These are phyloP conservation scores for Dimargaris xerosporica DNA, from an alignment of 192 early-diverging fungal species.

Conservation along the genomic window DNA sequence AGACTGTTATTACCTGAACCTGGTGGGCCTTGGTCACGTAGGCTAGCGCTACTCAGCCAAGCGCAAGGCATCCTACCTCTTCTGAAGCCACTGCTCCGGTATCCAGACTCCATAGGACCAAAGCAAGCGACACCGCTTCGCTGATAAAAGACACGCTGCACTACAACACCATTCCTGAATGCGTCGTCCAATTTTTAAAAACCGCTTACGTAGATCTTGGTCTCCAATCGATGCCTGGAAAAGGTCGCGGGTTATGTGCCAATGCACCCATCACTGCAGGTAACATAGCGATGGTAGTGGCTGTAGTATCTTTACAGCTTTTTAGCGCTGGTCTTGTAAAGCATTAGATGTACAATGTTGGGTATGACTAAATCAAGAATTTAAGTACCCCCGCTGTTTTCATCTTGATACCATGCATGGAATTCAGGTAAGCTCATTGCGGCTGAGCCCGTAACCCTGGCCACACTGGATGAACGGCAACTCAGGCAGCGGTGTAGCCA, in stretches of 20 bases:
- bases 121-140: background rate
- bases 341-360: too few species aligned
- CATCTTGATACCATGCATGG: too few species aligned
- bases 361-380: too few species aligned
- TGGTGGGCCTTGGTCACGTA: too few species aligned
- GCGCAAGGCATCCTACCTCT: background rate
- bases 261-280: background rate
- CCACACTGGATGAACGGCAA: background rate
- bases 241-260: background rate
- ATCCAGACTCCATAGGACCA: background rate
- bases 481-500: slow-evolving; percentile 1
- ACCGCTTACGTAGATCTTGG: too few species aligned
- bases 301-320: too few species aligned
- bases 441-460: background rate
- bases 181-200: background rate
- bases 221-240: background rate
- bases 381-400: too few species aligned
- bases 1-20: too few species aligned
- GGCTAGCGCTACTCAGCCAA: background rate
- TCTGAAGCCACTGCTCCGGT: background rate
- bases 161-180: background rate
- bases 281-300: too few species aligned
- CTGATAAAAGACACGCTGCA: background rate
- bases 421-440: background rate
- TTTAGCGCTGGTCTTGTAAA: too few species aligned